phyloP scores from a whole-genome alignment of 306 rosid genomes.

The Fragaria vesca region DNA sequence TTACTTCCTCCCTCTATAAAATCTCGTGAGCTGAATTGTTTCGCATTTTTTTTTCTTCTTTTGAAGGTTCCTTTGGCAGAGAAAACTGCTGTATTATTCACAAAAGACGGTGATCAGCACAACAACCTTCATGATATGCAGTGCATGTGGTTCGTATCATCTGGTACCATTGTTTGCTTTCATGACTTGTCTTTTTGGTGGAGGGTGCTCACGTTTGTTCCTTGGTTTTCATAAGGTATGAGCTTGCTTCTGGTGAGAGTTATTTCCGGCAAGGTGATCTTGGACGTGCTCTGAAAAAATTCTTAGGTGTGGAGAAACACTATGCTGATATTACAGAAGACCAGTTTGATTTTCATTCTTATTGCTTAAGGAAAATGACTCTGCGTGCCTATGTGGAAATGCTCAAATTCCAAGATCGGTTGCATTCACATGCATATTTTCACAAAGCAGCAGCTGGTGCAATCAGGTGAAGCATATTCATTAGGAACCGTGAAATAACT shows the following conservation, averaged over 20 bases:
- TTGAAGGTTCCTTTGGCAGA: constrained; percentile 88
- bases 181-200: constrained; percentile 14
- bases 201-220: constrained; percentile 21
- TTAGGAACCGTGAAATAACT: not conserved
- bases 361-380: constrained; percentile 98
- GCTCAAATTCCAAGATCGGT: constrained; percentile 96
- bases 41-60: constrained; percentile 10
- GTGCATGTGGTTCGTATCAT: constrained; percentile 91
- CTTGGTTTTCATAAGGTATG: constrained; percentile 64
- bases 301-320: constrained; percentile 96
- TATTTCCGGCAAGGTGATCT: constrained; percentile 92
- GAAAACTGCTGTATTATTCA: constrained; percentile 94
- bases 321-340: constrained; percentile 96
- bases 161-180: constrained; percentile 20
- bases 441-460: constrained; percentile 98
- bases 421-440: constrained; percentile 91
- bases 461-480: constrained; percentile 58
- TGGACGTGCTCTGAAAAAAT: constrained; percentile 82
- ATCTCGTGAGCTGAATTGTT: constrained; percentile 22
- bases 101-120: constrained; percentile 98
- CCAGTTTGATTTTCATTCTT: constrained; percentile 98
- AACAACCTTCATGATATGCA: constrained; percentile 99
- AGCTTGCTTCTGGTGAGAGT: constrained; percentile 96
- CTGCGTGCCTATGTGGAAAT: constrained; percentile 92
- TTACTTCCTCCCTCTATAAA: constrained; percentile 16